phyloP scores from a whole-genome alignment of 2,329 filamentous ascomycete genomes.

The Verticillium albo-atrum region DNA sequence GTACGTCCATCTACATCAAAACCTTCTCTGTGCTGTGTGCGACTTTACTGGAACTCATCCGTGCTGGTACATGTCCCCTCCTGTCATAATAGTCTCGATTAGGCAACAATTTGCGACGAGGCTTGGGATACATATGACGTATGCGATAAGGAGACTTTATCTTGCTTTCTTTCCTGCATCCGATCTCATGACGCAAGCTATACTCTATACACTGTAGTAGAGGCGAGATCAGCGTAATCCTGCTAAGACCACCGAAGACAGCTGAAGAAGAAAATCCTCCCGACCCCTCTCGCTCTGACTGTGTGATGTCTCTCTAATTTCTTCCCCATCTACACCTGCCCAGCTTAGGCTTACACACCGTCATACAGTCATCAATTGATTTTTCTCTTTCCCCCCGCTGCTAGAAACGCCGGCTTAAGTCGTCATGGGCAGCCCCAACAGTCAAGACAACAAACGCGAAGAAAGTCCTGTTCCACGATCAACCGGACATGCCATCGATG shows the following conservation, averaged over 20 bases:
- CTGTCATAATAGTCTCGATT: not conserved
- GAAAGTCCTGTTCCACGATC: not conserved
- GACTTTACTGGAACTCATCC: no score
- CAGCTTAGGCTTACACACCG: not conserved
- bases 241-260: not conserved
- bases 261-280: not conserved
- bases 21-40: no score
- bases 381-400: not conserved
- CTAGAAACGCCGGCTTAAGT: not conserved
- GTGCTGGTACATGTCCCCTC: not conserved
- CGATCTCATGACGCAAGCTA: not conserved
- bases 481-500: not conserved
- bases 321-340: not conserved
- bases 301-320: not conserved
- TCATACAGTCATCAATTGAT: not conserved
- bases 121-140: not conserved
- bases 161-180: not conserved
- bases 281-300: not conserved
- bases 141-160: not conserved
- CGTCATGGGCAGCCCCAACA: not conserved
- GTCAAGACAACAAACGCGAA: not conserved
- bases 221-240: not conserved
- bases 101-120: not conserved
- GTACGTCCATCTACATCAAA: constrained; percentile 23
- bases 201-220: not conserved